Conservation (phyloP, 2,329 filamentous ascomycete genomes). For the Didymella lethalis region DNA sequence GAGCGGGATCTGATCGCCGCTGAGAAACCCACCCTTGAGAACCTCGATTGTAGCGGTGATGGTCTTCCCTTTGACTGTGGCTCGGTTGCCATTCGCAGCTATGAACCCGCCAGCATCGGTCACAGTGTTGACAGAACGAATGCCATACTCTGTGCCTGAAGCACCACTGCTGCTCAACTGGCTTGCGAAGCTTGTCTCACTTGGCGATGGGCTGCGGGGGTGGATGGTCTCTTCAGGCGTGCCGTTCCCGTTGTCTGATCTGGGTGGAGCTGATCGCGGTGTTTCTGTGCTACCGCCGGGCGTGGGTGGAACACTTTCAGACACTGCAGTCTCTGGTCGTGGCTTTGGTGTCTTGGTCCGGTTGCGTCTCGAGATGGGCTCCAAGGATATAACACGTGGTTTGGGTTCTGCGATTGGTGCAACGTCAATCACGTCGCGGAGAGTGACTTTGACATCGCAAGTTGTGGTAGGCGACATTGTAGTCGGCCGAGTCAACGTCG, state of each 20-base stretch:
- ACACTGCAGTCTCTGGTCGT: slow-evolving; percentile 25
- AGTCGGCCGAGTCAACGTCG: slow-evolving; percentile 87
- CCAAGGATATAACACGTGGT: slow-evolving; percentile 82
- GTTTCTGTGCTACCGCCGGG: slow-evolving; percentile 29
- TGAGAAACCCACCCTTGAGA: slow-evolving; percentile 80
- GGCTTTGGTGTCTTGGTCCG: slow-evolving; percentile 63
- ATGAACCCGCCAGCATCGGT: slow-evolving; percentile 57
- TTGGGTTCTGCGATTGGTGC: slow-evolving; percentile 76
- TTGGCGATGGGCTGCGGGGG: slow-evolving; percentile 56
- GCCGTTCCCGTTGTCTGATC: slow-evolving; percentile 35
- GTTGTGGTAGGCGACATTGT: slow-evolving; percentile 81
- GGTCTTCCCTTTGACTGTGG: slow-evolving; percentile 70
- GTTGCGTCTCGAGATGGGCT: slow-evolving; percentile 78
- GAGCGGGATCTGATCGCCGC: slow-evolving; percentile 83
- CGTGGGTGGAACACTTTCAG: slow-evolving; percentile 27
- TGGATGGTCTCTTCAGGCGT: slow-evolving; percentile 43
- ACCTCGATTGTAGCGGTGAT: slow-evolving; percentile 89
- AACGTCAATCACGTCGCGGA: slow-evolving; percentile 86
- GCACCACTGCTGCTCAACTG: slow-evolving; percentile 65
- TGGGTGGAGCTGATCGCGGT: slow-evolving; percentile 29
- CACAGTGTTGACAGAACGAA: slow-evolving; percentile 53
- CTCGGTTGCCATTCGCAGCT: slow-evolving; percentile 57
- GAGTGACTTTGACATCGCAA: slow-evolving; percentile 80
- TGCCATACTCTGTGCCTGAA: slow-evolving; percentile 54
- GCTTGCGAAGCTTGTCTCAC: slow-evolving; percentile 58